phyloP scores from a whole-genome alignment of 148 eudicot genomes.

The Nyssa sinensis region DNA sequence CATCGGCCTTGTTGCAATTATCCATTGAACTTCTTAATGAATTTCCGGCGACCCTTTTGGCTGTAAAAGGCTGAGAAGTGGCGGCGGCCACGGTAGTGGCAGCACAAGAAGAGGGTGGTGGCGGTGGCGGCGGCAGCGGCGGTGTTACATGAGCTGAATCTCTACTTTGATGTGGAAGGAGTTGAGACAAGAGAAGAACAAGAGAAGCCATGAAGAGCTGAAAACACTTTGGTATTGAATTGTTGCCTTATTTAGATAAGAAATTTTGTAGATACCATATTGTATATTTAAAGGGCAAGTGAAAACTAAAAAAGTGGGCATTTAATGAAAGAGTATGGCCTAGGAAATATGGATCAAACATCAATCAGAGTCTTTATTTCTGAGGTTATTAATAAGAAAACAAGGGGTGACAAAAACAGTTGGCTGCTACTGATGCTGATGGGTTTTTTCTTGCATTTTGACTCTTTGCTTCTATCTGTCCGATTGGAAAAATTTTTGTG shows the following conservation, averaged over 20 bases:
- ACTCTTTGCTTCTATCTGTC: too few relatives aligned
- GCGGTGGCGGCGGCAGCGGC: slow-evolving; percentile 15
- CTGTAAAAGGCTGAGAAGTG: not conserved
- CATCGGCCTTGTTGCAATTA: not conserved
- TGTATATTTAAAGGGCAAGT: too few relatives aligned
- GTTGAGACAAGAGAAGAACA: slow-evolving; percentile 39
- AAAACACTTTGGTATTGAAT: not conserved
- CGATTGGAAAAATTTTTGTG: too few relatives aligned
- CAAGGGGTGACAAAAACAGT: not conserved
- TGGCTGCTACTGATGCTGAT: not conserved
- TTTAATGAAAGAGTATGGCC: too few relatives aligned
- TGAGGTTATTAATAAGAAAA: not conserved
- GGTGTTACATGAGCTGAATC: slow-evolving; percentile 12
- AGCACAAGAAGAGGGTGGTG: not conserved
- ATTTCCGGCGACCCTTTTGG: slow-evolving; percentile 7
- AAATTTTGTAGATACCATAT: too few relatives aligned
- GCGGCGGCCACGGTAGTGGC: not conserved
- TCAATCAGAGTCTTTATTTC: not conserved
- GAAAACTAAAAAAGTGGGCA: too few relatives aligned
- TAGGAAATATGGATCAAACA: not conserved
- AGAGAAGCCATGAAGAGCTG: slow-evolving; percentile 38
- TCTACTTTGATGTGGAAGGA: slow-evolving; percentile 24
- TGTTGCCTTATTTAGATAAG: too few relatives aligned
- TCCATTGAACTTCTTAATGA: not conserved
- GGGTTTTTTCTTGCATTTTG: too few relatives aligned